Conservation (phyloP, 495 filamentous ascomycete genomes). For the Penicillium parvum region DNA sequence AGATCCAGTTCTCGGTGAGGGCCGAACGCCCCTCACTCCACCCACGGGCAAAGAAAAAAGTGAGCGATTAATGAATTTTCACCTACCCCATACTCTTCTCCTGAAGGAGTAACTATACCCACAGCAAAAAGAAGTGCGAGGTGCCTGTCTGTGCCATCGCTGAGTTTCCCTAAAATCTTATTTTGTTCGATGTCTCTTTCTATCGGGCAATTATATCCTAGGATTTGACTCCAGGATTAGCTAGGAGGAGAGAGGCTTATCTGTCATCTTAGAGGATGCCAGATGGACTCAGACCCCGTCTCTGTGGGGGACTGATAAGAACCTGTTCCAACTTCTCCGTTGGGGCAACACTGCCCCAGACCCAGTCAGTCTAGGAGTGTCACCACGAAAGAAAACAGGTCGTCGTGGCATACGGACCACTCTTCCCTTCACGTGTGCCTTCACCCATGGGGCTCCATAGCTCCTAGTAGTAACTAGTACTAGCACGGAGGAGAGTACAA, state of each 20-base stretch:
- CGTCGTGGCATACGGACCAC: constrained; percentile 3
- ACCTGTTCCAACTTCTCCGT: too few species aligned
- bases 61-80: constrained; percentile 14
- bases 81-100: constrained; percentile 20
- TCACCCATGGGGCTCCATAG: neutral
- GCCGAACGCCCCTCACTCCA: constrained; percentile 5
- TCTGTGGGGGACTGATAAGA: too few species aligned
- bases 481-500: too few species aligned
- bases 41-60: too few species aligned
- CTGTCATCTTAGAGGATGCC: neutral
- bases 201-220: too few species aligned
- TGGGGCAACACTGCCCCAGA: constrained; percentile 2
- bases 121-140: constrained; percentile 10
- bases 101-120: constrained; percentile 7
- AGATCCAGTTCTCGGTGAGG: constrained; percentile 26
- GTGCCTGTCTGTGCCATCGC: too few species aligned
- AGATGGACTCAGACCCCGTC: neutral
- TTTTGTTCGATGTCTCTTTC: too few species aligned
- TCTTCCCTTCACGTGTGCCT: constrained; percentile 16
- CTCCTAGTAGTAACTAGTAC: too few species aligned
- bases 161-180: too few species aligned
- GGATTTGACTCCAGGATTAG: too few species aligned
- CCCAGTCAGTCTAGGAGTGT: neutral
- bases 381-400: too few species aligned
- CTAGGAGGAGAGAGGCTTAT: neutral